Base-by-base conservation (phyloP, 2,329 filamentous ascomycete species). In the Penicillium sp. region DNA sequence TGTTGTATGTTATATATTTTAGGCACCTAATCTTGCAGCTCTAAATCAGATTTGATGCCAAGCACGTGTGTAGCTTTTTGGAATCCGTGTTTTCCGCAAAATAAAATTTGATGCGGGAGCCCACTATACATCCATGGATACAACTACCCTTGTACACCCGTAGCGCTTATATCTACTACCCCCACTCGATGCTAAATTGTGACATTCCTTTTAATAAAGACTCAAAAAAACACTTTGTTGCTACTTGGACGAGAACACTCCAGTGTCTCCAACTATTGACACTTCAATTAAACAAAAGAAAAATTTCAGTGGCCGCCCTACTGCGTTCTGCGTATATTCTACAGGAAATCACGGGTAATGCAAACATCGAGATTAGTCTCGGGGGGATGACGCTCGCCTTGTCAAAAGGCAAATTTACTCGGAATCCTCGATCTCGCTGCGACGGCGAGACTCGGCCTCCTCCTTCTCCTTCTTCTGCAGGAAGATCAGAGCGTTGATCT, bases 401-500 rank as follows among this genome's bases (percentile, higher is more conserved):
- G 42, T 57, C 52, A 56, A 53, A 57, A 57, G 44, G 57, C 47
- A 55, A 48, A 60, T 68, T 71, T 75, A 75, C 67, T 74, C 73
- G 39, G 68, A 67, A 31, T 70, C 68, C 62, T 64, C 64, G 41
- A 66, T 55, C 66, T 68, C 69, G 48, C 68, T 70, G 61, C 67
- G 65, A 61, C 66, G 68, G 58, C 73, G 74, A 45, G 68, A 68
- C 62, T 79, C 74, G 49, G 69, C 73, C 68, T 78, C 73, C 66
- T 77, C 77, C 68, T 79, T 70, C 67, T 79, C 74, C 66, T 78
- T 77, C 68, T 76, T 71, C 70, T 79, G 75, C 61, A 75, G 67
- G 66, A 74, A 78, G 59, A 82, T 75, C 61, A 87, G 75, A 41
- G 79, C 78, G 68, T 78, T 79, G 65, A 87, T 77, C 68, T 81